phyloP scores from a whole-genome alignment of 108 stramenopile genomes.

The Skeletonema costatum region DNA sequence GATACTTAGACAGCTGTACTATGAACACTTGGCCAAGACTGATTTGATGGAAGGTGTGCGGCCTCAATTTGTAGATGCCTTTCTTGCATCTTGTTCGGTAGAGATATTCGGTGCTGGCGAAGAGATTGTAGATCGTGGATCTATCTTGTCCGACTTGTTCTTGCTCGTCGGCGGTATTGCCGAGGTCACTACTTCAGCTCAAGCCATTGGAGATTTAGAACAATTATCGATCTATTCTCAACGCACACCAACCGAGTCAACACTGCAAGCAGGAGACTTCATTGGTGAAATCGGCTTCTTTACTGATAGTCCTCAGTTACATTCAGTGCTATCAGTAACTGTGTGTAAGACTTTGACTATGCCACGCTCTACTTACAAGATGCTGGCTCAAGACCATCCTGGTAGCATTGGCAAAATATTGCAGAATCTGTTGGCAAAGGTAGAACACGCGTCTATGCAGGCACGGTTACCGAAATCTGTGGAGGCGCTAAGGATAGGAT shows the following conservation, averaged over 20 bases:
- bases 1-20: conserved; percentile 47
- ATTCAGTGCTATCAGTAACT: conserved; percentile 42
- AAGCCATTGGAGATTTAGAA: neutral
- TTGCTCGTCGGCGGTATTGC: conserved; percentile 56
- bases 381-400: conserved; percentile 52
- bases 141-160: conserved; percentile 53
- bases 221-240: neutral
- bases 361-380: conserved; percentile 45
- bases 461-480: conserved; percentile 34
- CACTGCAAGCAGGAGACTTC: conserved; percentile 39
- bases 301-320: conserved; percentile 55
- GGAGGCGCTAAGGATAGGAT: conserved; percentile 45
- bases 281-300: conserved; percentile 61
- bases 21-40: conserved; percentile 36
- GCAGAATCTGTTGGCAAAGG: conserved; percentile 52
- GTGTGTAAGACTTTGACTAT: conserved; percentile 66
- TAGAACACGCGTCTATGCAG: conserved; percentile 22
- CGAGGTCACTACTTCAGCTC: conserved; percentile 16
- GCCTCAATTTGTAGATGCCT: conserved; percentile 64
- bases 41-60: conserved; percentile 49
- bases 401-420: conserved; percentile 52
- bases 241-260: conserved; percentile 5
- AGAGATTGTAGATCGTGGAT: conserved; percentile 52
- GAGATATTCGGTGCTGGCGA: conserved; percentile 63
- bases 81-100: conserved; percentile 52